Evolutionary conservation across 2,329 filamentous ascomycete genomes (phyloP), one percentile per base, ranked within the genome.

Genomic region (Alternaria triticimaculans): DNA sequence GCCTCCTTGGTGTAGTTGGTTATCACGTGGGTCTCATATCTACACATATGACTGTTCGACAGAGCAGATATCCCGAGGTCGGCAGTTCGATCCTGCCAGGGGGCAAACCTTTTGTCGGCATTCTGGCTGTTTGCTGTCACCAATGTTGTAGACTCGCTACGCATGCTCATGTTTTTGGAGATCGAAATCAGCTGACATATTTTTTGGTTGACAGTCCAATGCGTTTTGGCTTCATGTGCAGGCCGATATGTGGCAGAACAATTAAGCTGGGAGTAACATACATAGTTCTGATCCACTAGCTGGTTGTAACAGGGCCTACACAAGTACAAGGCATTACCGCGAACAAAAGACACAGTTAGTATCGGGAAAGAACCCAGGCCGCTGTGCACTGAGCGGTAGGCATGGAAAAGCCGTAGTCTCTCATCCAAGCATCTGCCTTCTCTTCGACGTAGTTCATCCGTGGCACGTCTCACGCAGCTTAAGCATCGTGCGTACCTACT

Each of bases 11-110:
- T 73, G 71, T 73, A 73, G 71, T 72, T 66, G 71, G 71, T 73
- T 73, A 73, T 73, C 71, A 73, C 71, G 71, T 73, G 69, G 71
- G 71, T 73, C 71, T 73, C 71, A 73, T 73, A 73, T 68, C 58
- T 55, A 55, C 63, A 72, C 46, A 43, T 71, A 72, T 73, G 71
- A 72, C 66, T 73, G 50, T 59, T 72, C 64, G 6, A 8, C 65
- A 66, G 53, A 62, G 63, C 53, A 71, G 71, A 68, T 54, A 73
- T 73, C 71, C 71, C 69, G 72, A 73, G 71, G 71, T 64, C 71
- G 66, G 69, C 69, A 73, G 71, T 73, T 73, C 71, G 71, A 73
- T 65, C 72, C 71, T 73, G 69, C 69, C 66, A 71, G 65, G 71
- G 68, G 67, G 64, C 67, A 69, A 2, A 8, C 15, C 55, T 62